Percentiles rank a stretch among this genome's conserved stretches.
Conservation (phyloP, 306 rosid genomes). For the Cucurbita argyrosperma region DNA sequence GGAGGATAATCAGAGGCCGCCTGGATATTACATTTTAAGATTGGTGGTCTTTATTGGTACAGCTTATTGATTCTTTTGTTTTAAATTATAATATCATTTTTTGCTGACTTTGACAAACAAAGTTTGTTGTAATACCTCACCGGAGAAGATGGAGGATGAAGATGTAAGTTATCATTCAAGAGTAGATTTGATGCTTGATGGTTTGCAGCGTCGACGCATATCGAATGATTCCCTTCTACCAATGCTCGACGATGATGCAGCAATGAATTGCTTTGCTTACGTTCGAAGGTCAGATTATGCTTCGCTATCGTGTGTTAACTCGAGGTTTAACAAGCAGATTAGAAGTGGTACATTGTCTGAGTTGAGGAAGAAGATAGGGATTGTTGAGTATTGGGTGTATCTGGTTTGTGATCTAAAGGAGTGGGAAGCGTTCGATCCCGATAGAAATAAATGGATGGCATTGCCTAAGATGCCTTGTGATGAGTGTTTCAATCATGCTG, state of each 20-base stretch:
- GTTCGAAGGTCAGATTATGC: constrained; percentile 52
- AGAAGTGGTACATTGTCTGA: constrained; percentile 55
- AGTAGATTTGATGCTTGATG: constrained; percentile 25
- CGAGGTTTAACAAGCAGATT: constrained; percentile 43
- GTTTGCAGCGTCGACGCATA: constrained; percentile 24
- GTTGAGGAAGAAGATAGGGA: constrained; percentile 47
- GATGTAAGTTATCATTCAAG: not conserved
- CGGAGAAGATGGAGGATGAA: not conserved
- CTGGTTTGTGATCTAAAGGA: constrained; percentile 76
- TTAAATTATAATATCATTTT: not conserved
- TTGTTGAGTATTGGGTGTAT: constrained; percentile 72
- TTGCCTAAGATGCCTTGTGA: constrained; percentile 88
- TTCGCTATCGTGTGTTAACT: constrained; percentile 45
- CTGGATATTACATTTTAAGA: not conserved
- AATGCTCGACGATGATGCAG: constrained; percentile 75
- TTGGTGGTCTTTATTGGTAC: not conserved
- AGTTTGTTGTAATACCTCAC: constrained; percentile 3
- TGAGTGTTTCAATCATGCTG: constrained; percentile 84
- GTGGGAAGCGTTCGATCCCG: constrained; percentile 65
- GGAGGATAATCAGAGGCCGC: constrained; percentile 3
- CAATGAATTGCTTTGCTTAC: constrained; percentile 65
- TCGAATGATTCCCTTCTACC: constrained; percentile 71
- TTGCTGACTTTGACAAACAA: constrained; percentile 23
- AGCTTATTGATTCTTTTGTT: constrained; percentile 3
- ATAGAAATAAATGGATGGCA: constrained; percentile 53